These are phyloP conservation scores for Phyllosticta capitalensis DNA, from an alignment of 2,329 filamentous ascomycete species.

Conservation along the genomic window DNA sequence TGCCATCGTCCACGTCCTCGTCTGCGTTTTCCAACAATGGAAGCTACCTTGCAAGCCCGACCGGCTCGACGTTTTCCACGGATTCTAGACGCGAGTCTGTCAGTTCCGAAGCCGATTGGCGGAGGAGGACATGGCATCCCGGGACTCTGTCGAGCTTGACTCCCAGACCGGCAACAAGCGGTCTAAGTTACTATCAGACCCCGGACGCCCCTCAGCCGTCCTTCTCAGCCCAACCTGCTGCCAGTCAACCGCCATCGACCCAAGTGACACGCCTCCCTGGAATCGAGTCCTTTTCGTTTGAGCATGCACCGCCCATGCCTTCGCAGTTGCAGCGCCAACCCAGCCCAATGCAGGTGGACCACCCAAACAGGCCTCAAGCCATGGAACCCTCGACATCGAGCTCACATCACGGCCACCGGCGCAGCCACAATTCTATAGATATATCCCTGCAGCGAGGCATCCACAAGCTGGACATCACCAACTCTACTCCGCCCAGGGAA, in stretches of 20 bases:
- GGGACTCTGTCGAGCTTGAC: slow-evolving; percentile 55
- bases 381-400: slow-evolving; percentile 23
- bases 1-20: slow-evolving; percentile 45
- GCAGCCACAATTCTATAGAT: slow-evolving; percentile 46
- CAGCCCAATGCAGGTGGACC: slow-evolving; percentile 72
- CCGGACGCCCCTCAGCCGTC: slow-evolving; percentile 52
- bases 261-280: slow-evolving; percentile 68
- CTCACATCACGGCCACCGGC: slow-evolving; percentile 13
- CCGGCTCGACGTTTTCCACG: slow-evolving; percentile 47
- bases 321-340: slow-evolving; percentile 54
- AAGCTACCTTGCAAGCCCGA: slow-evolving; percentile 58
- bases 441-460: slow-evolving; percentile 56
- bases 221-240: slow-evolving; percentile 28
- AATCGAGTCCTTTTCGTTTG: slow-evolving; percentile 91
- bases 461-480: slow-evolving; percentile 55
- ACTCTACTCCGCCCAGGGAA: slow-evolving; percentile 28
- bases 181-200: slow-evolving; percentile 65
- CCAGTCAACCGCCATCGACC: slow-evolving; percentile 41
- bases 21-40: slow-evolving; percentile 45
- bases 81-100: slow-evolving; percentile 59
- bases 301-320: slow-evolving; percentile 58
- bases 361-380: slow-evolving; percentile 33
- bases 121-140: slow-evolving; percentile 84
- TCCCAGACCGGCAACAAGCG: slow-evolving; percentile 57
- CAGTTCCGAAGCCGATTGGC: slow-evolving; percentile 64